Evolutionary conservation across 1,284 basidiomycete genomes (phyloP).

Genomic region (Violaceomyces palustris): DNA sequence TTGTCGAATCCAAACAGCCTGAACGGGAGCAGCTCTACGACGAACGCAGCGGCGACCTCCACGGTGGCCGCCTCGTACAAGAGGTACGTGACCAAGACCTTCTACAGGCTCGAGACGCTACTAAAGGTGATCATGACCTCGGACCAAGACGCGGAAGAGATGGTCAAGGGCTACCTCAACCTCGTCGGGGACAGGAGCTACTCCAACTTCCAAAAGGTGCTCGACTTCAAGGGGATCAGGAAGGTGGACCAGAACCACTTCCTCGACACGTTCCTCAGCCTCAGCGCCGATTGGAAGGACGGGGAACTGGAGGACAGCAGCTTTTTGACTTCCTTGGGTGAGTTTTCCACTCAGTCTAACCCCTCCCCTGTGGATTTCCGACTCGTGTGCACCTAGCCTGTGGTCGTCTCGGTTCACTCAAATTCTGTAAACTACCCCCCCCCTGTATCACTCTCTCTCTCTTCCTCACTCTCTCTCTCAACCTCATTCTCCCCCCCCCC

Average conservation of each 20-base stretch:
- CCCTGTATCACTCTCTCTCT: too few species aligned
- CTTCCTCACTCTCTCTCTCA: too few species aligned
- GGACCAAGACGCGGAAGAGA: conserved; percentile 7
- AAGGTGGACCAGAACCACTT: conserved; percentile 80
- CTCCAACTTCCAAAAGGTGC: conserved; percentile 72
- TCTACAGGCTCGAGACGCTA: conserved; percentile 30
- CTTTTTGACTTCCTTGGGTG: conserved; percentile 61
- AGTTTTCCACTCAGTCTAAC: too few species aligned
- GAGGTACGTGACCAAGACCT: conserved; percentile 33
- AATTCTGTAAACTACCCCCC: too few species aligned
- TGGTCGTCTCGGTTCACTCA: too few species aligned
- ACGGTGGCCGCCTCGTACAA: conserved; percentile 26
- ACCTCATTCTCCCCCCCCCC: too few species aligned
- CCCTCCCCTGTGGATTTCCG: too few species aligned
- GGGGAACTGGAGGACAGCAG: conserved; percentile 16
- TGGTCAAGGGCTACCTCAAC: conserved; percentile 38
- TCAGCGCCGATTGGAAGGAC: conserved; percentile 3
- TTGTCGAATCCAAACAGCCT: too few species aligned
- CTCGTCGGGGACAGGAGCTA: conserved; percentile 41
- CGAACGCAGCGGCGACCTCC: conserved; percentile 18
- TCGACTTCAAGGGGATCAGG: conserved; percentile 78
- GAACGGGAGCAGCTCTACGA: too few species aligned
- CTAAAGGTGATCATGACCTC: conserved; percentile 32
- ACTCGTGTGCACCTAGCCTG: too few species aligned
- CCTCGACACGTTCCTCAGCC: conserved; percentile 78